phyloP scores from a whole-genome alignment of 345 rosid species.

The Eucalyptus sideroxylon region DNA sequence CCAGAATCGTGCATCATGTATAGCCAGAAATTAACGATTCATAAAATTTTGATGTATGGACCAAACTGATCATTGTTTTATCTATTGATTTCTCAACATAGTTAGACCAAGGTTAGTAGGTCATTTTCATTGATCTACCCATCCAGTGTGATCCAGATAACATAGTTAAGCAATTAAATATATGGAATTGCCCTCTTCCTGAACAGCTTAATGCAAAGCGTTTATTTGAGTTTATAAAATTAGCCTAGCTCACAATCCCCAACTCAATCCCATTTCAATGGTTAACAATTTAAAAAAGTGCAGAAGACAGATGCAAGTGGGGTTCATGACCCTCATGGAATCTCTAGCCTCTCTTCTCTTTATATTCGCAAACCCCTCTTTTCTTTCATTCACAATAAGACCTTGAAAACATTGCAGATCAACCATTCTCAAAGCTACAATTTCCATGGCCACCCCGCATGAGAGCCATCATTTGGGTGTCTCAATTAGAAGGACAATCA shows the following conservation, averaged over 20 bases:
- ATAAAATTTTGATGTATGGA: neutral
- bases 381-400: neutral
- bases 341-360: constrained; percentile 1
- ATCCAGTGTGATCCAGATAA: constrained; percentile 12
- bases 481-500: constrained; percentile 4
- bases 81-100: neutral
- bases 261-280: neutral
- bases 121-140: neutral
- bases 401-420: neutral
- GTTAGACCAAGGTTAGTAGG: neutral
- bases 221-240: neutral
- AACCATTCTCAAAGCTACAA: neutral
- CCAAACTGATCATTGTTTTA: neutral
- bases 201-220: constrained; percentile 1
- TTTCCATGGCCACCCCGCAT: constrained; percentile 8
- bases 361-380: neutral
- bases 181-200: neutral
- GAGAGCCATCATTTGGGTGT: neutral
- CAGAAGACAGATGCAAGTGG: neutral
- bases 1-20: neutral
- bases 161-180: neutral
- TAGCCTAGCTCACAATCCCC: neutral
- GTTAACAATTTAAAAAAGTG: neutral
- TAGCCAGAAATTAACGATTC: neutral
- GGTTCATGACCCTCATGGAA: neutral